Base-by-base conservation (phyloP, 495 filamentous ascomycete species). In the Aspergillus conjunctus region DNA sequence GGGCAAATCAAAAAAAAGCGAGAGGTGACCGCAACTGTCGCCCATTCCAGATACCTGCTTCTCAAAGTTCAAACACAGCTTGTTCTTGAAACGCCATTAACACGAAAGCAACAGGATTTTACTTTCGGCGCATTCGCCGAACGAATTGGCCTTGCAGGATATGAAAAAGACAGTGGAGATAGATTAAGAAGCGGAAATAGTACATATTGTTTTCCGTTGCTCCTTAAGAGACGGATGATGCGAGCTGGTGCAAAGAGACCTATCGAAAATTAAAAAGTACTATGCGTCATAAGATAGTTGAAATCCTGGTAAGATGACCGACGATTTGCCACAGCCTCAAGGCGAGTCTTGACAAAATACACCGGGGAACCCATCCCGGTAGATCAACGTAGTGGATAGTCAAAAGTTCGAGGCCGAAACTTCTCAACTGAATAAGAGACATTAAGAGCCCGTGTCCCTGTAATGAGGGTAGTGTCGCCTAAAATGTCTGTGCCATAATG, bases 371-470 rank as follows among this genome's bases (percentile, higher is more conserved):
- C 51, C 39, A 12, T 51, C 45, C 66, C 65, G 64, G 67, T 55
- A 70, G 67, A 70, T 70, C 67, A 66, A 60, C 34, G 52, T 22
- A 59, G 63, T 49, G 53, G 61, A 33, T 43, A 58, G 50, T 34
- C 54, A 62, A 62, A 69, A 52, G 56, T 68, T 59, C 61, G 21
- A 61, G 58, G 56, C 64, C 60, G 54, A 41, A 57, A 56, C 18
- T 54, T 54, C 30, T 54, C 21, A 54, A 21, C 44, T 18, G 12
- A 37, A 34, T 39, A 43, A 39, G 17, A 41, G 26, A 12, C 11
- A 30, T 12, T 30, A 5, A 26, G 12, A n/a, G n/a, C n/a, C n/a
- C 45, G 15, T 18, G 10, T 5, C n/a, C 45, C 45, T 49, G 45
- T 49, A 21, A 21, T n/a, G 20, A 18, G 10, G 20, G 20, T 49